Evolutionary conservation across 2,329 filamentous ascomycete species (phyloP).

Genomic region (Sclerotinia minor): DNA sequence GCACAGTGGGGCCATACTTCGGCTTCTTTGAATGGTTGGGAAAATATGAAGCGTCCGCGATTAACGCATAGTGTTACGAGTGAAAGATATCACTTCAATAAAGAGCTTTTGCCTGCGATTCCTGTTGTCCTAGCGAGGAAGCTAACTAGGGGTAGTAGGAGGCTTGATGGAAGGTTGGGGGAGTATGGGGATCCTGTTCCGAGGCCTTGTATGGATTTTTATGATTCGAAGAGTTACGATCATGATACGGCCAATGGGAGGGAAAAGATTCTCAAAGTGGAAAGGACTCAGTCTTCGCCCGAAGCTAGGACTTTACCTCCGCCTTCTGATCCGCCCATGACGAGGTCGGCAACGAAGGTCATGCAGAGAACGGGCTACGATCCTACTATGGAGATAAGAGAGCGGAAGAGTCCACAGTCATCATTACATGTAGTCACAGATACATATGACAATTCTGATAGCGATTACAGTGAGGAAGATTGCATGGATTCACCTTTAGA

Average conservation of each 20-base stretch:
- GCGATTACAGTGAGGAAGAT: constrained; percentile 18
- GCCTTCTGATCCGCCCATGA: constrained; percentile 23
- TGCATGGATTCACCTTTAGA: not conserved
- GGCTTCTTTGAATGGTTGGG: constrained; percentile 7
- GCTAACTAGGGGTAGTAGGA: constrained; percentile 8
- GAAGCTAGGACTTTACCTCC: constrained; percentile 9
- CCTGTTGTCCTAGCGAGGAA: not conserved
- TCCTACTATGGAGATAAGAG: constrained; percentile 20
- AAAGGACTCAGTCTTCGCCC: constrained; percentile 13
- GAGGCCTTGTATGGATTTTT: constrained; percentile 5
- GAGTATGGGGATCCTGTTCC: constrained; percentile 21
- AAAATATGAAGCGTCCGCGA: not conserved
- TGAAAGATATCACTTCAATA: not conserved
- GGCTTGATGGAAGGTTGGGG: constrained; percentile 18
- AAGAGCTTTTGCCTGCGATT: not conserved
- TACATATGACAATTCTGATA: constrained; percentile 24
- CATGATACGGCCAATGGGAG: not conserved
- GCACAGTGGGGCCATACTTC: constrained; percentile 11
- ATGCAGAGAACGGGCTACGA: constrained; percentile 33
- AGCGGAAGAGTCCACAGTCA: constrained; percentile 3
- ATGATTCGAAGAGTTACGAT: not conserved
- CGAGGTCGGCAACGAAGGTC: constrained; percentile 31
- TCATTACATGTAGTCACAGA: constrained; percentile 14
- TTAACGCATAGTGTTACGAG: not conserved
- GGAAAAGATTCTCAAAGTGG: not conserved